These are phyloP conservation scores for Mrakia blollopis DNA, from an alignment of 768 basidiomycete genomes.

Conservation along the genomic window DNA sequence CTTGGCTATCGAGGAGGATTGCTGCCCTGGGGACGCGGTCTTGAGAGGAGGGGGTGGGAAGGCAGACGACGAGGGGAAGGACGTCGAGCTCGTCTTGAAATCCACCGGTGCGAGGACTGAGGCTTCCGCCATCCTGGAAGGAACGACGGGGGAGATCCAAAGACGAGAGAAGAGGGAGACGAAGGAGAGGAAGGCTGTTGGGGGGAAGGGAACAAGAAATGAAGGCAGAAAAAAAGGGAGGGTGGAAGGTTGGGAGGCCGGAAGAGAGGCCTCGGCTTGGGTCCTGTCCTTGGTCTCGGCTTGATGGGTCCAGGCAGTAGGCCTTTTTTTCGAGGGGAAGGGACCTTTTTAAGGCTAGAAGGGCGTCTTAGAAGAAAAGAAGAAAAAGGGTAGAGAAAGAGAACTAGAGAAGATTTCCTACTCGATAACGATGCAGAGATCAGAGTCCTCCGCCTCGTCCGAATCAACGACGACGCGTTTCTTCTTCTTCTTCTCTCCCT, in stretches of 20 bases:
- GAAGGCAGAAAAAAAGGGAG: not conserved
- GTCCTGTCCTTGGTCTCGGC: not conserved
- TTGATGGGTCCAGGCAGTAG: not conserved
- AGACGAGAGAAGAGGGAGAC: too few species aligned
- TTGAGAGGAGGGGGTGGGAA: not conserved
- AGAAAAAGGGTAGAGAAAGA: too few species aligned
- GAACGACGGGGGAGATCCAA: too few species aligned
- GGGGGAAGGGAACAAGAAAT: not conserved
- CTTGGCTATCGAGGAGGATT: not conserved
- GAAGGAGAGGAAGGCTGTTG: not conserved
- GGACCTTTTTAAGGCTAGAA: not conserved
- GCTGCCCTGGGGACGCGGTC: not conserved
- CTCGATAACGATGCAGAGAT: not conserved
- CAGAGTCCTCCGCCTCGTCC: not conserved
- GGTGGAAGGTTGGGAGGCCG: too few species aligned
- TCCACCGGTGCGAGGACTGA: too few species aligned
- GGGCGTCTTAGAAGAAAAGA: too few species aligned
- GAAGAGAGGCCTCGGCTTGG: too few species aligned
- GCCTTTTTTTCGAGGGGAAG: not conserved
- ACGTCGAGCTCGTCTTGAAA: too few species aligned
- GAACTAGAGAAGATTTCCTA: not conserved
- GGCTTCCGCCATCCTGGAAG: too few species aligned
- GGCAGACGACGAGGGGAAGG: not conserved
- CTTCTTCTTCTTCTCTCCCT: not conserved
- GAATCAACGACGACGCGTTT: slow-evolving; percentile 7